Base-by-base conservation (phyloP, 192 early-diverging fungal genomes). In the Mortierella alpina region DNA sequence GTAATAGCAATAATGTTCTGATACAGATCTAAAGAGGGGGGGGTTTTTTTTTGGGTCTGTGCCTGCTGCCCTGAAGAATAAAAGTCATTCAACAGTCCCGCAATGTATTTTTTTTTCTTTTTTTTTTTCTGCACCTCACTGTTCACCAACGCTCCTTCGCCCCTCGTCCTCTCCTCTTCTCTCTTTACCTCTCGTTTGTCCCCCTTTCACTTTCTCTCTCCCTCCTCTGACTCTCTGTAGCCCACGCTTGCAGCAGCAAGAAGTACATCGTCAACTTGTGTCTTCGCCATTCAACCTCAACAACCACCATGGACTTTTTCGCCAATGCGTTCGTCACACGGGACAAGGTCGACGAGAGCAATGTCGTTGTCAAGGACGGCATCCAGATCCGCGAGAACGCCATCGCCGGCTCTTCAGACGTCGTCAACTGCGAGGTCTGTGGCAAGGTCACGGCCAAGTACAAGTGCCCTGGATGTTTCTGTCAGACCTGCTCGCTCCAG, bases 391-490 rank as follows among this genome's bases (percentile, higher is more conserved):
- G 69, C 2, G 77, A 80, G 17, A 68, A 80, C 14, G 60, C 23
- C 18, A 52, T 60, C 52, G 20, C 61, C 23, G 40, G 47, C 20
- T 69, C 17, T 42, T 60, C 2, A 65, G 77, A 80, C 17, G 46
- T 80, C 17, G 57, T 86, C 56, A 51, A 85, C 11, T 89, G 88
- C 59, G 79, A 92, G 57, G 68, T 84, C 40, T 91, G 90, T 63
- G 59, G 82, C 17, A 18, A 56, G 0, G 52, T 73, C 39, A 47
- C 63, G 6, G 84, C 81, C 23, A 92, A 90, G 68, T 94, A 94
- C 82, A 90, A 87, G 63, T 94, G 93, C 63, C 93, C 93, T 17
- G 83, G 89, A n/a, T 94, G 93, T 52, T 61, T 75, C 22, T 63
- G 78, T 47, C 84, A 84, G 46, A 90, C 91, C 2, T 94, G 93